Evolutionary conservation across 1,139 yeast genomes (phyloP).

Genomic region (Yamadazyma trypodendri): DNA sequence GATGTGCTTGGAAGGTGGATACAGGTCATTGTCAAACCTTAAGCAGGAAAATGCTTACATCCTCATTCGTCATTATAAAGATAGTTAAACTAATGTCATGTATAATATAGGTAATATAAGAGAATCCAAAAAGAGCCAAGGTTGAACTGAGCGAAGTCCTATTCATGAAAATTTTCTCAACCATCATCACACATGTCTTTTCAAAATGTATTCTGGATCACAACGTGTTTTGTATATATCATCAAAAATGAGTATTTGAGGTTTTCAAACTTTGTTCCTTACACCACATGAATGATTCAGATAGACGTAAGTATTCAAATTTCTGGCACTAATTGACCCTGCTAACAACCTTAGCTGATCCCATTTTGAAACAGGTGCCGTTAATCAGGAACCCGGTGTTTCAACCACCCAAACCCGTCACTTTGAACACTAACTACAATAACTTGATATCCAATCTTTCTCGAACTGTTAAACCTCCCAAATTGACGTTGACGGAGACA

Average conservation of each 20-base stretch:
- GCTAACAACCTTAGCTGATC: constrained; percentile 40
- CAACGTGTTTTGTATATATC: too few relatives aligned
- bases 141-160: too few relatives aligned
- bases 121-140: neutral
- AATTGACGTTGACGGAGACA: constrained; percentile 26
- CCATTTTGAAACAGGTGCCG: constrained; percentile 55
- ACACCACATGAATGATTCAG: constrained; percentile 23
- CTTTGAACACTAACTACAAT: constrained; percentile 51
- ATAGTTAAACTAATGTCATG: constrained; percentile 24
- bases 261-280: neutral
- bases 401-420: constrained; percentile 58
- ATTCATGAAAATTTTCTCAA: too few relatives aligned
- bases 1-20: constrained; percentile 93
- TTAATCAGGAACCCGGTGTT: constrained; percentile 54
- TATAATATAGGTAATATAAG: constrained; percentile 1
- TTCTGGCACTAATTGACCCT: neutral
- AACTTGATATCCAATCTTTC: constrained; percentile 37
- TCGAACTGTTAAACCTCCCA: constrained; percentile 40
- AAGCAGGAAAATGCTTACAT: constrained; percentile 94
- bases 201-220: too few relatives aligned
- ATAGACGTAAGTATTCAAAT: constrained; percentile 18
- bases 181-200: too few relatives aligned
- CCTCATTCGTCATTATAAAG: constrained; percentile 72
- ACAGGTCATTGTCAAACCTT: constrained; percentile 81
- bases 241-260: neutral